Conservation (phyloP, 179 eudicot genomes). For the Gypsophila paniculata region DNA sequence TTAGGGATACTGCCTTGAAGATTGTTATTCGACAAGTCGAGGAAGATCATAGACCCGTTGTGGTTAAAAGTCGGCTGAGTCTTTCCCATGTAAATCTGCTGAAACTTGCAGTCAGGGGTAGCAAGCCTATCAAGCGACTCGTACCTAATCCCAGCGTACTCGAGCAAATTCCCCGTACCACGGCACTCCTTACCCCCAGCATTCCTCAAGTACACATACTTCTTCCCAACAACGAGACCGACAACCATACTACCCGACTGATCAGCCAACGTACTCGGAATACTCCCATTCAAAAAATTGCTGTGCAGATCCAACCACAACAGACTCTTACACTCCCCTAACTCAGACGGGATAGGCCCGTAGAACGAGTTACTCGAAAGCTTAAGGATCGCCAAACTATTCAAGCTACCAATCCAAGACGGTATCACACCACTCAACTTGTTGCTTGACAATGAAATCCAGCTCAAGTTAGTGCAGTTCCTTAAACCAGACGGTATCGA, state of each 20-base stretch:
- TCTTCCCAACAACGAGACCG: slow-evolving; percentile 63
- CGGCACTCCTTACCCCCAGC: slow-evolving; percentile 72
- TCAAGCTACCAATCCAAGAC: slow-evolving; percentile 59
- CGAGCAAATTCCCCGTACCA: slow-evolving; percentile 89
- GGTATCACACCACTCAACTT: slow-evolving; percentile 64
- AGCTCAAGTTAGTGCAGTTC: slow-evolving; percentile 66
- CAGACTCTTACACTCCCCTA: slow-evolving; percentile 80
- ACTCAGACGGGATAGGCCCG: slow-evolving; percentile 70
- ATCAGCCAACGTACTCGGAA: slow-evolving; percentile 62
- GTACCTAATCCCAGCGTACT: slow-evolving; percentile 68
- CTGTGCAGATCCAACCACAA: slow-evolving; percentile 87
- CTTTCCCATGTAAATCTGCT: slow-evolving; percentile 56
- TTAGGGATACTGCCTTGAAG: slow-evolving; percentile 75
- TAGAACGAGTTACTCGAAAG: slow-evolving; percentile 71
- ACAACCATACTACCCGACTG: slow-evolving; percentile 74
- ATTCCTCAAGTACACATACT: slow-evolving; percentile 66
- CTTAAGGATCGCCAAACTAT: slow-evolving; percentile 65
- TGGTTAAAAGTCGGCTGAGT: slow-evolving; percentile 72
- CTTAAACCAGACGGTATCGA: slow-evolving; percentile 64
- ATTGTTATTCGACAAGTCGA: slow-evolving; percentile 68
- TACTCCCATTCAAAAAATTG: slow-evolving; percentile 58
- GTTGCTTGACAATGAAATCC: slow-evolving; percentile 93
- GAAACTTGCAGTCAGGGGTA: slow-evolving; percentile 54
- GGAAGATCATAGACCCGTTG: slow-evolving; percentile 86
- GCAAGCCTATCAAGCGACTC: slow-evolving; percentile 53